Percentiles rank a stretch among this genome's conserved stretches.
phyloP scores from a whole-genome alignment of 768 basidiomycete genomes.

The Tulasnella sp. region DNA sequence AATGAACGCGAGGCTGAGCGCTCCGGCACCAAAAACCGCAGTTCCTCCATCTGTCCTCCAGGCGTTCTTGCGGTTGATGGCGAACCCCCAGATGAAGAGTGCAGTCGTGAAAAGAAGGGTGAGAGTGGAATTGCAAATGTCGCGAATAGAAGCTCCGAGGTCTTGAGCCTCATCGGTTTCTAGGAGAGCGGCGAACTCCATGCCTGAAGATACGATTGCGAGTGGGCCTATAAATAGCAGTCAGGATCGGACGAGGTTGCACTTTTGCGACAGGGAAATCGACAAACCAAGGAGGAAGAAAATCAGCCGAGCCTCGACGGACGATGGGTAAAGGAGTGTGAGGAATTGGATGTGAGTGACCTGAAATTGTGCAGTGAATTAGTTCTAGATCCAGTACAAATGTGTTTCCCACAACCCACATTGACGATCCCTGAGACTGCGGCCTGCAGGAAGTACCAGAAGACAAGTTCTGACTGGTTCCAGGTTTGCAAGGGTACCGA shows the following conservation, averaged over 20 bases:
- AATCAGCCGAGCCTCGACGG: conserved; percentile 81
- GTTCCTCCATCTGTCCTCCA: conserved; percentile 98
- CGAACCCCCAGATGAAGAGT: conserved; percentile 88
- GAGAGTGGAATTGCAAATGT: conserved; percentile 95
- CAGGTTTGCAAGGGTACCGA: conserved; percentile 69
- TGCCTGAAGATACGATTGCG: conserved; percentile 74
- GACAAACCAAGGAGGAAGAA: conserved; percentile 71
- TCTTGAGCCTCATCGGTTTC: conserved; percentile 43
- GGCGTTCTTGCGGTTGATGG: conserved; percentile 83
- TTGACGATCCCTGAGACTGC: conserved; percentile 80
- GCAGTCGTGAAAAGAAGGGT: conserved; percentile 88
- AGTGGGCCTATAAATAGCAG: conserved; percentile 57
- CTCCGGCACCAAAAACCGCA: conserved; percentile 84
- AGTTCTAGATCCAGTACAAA: neutral
- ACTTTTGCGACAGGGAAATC: neutral
- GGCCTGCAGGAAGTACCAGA: conserved; percentile 87
- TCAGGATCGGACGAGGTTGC: neutral
- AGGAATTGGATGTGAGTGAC: conserved; percentile 98
- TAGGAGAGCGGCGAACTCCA: conserved; percentile 77
- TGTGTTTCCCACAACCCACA: conserved; percentile 43
- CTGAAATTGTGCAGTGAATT: conserved; percentile 42
- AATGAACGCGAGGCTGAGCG: conserved; percentile 73
- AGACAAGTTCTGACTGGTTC: conserved; percentile 59
- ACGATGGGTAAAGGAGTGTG: conserved; percentile 89
- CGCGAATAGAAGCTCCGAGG: conserved; percentile 72